These are phyloP conservation scores for Manihot esculenta DNA, from an alignment of 441 rosid species.

Conservation along the genomic window DNA sequence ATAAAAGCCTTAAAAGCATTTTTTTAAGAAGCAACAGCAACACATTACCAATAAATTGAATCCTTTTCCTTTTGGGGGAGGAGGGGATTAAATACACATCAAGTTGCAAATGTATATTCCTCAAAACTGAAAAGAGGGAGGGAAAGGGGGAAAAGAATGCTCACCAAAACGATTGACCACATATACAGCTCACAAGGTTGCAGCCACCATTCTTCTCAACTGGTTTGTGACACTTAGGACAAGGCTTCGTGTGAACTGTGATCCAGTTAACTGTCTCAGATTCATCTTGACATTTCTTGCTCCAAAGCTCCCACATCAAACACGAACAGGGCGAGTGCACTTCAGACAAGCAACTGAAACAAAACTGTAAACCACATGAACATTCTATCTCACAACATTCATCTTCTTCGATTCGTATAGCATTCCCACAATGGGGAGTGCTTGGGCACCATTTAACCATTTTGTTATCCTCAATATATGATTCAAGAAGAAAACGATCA, in stretches of 20 bases:
- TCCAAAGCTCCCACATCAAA: constrained; percentile 66
- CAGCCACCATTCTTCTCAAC: constrained; percentile 70
- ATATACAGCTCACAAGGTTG: constrained; percentile 64
- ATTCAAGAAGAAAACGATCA: constrained; percentile 59
- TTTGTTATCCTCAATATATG: constrained; percentile 63
- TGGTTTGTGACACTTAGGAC: constrained; percentile 63
- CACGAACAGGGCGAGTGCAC: constrained; percentile 68
- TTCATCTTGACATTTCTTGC: constrained; percentile 58
- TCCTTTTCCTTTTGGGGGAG: no score
- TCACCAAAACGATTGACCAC: constrained; percentile 79
- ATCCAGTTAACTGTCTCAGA: constrained; percentile 67
- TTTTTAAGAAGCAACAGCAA: background rate
- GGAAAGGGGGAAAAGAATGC: constrained; percentile 9
- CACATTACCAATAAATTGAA: background rate
- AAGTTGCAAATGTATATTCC: no score
- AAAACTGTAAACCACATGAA: constrained; percentile 57
- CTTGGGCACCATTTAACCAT: constrained; percentile 76
- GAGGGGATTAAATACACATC: no score
- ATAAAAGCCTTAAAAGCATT: background rate
- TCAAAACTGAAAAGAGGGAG: no score
- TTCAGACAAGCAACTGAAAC: constrained; percentile 57
- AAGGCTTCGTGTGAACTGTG: constrained; percentile 56
- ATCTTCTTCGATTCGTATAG: constrained; percentile 56
- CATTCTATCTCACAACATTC: constrained; percentile 61
- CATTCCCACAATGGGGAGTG: constrained; percentile 60